Conservation (phyloP, 176 grass and related monocot genomes). For the Phoenix dactylifera region DNA sequence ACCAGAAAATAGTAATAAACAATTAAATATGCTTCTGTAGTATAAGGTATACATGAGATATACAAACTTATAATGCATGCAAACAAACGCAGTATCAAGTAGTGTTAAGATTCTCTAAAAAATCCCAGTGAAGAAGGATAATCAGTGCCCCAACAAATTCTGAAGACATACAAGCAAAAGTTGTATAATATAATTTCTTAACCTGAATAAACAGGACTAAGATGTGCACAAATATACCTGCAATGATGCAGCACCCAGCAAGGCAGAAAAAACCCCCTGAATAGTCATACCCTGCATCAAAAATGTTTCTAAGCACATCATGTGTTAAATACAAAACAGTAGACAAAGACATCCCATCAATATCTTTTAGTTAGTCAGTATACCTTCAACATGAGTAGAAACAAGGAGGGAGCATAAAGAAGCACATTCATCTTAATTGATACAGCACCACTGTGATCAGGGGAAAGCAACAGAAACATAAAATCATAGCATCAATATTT, state of each 20-base stretch:
- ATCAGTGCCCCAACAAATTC: background rate
- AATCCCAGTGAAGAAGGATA: too few relatives aligned
- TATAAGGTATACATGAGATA: too few relatives aligned
- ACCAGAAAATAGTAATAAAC: too few relatives aligned
- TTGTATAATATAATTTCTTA: conserved; percentile 1
- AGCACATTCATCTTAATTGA: conserved; percentile 99
- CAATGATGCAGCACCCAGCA: conserved; percentile 59
- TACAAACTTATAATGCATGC: too few relatives aligned
- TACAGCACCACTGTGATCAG: conserved; percentile 47
- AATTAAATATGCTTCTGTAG: too few relatives aligned
- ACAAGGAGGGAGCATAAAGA: conserved; percentile 80
- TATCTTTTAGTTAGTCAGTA: conserved; percentile 1
- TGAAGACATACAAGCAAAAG: background rate
- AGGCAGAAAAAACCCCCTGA: conserved; percentile 55
- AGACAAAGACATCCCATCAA: conserved; percentile 6
- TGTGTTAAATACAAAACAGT: background rate
- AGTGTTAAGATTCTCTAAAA: too few relatives aligned
- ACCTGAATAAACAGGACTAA: background rate
- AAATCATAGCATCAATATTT: background rate
- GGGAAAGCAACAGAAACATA: conserved; percentile 11
- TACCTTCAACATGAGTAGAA: conserved; percentile 93
- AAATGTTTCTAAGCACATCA: conserved; percentile 8
- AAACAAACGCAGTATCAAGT: too few relatives aligned
- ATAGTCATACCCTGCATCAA: conserved; percentile 57
- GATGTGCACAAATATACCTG: conserved; percentile 31